phyloP scores from a whole-genome alignment of 2,329 filamentous ascomycete species.

The Fusarium paranaense region DNA sequence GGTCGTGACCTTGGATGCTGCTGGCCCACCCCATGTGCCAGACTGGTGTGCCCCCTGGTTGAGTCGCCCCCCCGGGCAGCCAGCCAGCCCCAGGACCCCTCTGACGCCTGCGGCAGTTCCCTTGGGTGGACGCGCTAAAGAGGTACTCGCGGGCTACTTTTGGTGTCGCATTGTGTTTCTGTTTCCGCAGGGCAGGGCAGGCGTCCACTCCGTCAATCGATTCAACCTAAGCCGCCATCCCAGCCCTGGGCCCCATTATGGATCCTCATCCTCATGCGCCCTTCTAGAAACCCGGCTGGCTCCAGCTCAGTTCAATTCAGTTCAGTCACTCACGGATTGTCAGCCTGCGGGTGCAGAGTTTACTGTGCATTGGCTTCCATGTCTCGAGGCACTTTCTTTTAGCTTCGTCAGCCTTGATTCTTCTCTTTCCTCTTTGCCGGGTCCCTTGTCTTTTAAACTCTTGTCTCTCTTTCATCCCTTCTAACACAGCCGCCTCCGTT shows the following conservation, averaged over 20 bases:
- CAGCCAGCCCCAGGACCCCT: constrained; percentile 21
- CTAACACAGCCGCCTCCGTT: constrained; percentile 27
- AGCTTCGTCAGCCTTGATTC: not conserved
- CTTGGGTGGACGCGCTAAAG: constrained; percentile 18
- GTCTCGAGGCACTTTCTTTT: not conserved
- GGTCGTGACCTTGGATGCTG: constrained; percentile 2
- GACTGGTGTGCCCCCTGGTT: not conserved
- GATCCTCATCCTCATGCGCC: constrained; percentile 6
- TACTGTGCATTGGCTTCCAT: not conserved
- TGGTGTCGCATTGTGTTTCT: not conserved
- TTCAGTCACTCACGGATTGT: constrained; percentile 7
- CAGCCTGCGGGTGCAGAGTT: constrained; percentile 1
- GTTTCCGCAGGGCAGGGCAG: constrained; percentile 2
- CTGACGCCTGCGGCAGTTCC: constrained; percentile 36
- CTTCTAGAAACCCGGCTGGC: constrained; percentile 33
- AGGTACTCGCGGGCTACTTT: constrained; percentile 19
- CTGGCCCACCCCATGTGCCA: not conserved
- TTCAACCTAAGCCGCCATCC: constrained; percentile 12
- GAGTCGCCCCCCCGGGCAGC: not conserved
- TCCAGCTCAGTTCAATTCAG: not conserved
- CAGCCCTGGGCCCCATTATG: not conserved
- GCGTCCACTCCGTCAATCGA: constrained; percentile 3
- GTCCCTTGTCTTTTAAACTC: not conserved
- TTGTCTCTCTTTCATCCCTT: constrained; percentile 16
- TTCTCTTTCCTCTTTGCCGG: constrained; percentile 3